Evolutionary conservation across 1,139 yeast species (phyloP), one percentile per base, ranked within the genome.

Genomic region (Citeromyces hawaiiensis): DNA sequence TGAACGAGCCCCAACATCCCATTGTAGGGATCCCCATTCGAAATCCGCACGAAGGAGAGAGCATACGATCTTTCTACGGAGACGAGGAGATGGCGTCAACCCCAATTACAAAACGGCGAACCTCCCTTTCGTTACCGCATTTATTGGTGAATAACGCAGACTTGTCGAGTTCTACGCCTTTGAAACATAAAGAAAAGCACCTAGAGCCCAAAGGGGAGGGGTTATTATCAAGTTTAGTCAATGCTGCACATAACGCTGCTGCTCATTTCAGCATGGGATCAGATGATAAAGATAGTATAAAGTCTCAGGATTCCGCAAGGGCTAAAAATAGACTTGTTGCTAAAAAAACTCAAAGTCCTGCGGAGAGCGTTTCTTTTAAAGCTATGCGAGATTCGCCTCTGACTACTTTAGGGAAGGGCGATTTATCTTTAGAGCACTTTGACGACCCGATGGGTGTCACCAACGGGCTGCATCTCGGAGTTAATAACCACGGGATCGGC

Each of bases 321-420:
- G 4, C 21, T 11, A 31, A 37, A 21, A 50, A 51, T 23, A 56
- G 13, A 10, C 11, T 23, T 23, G 17, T 30, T 4, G 34, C 34
- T 5, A 30, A 30, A 30, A 16, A 30, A 13, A 30, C 17, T 13
- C 17, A 56, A 7, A 14, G 17, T 30, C 34, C 34, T 7, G 34
- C 34, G 9, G 34, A 30, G 16, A 30, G 34, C 16, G 69, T 72
- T 15, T 73, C 68, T 38, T 82, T 83, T 48, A 72, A 69, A 46
- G 76, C 88, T 0, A 56, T 81, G 1, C 62, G 77, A 35, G 66
- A 71, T 44, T 63, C 76, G 31, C 70, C 82, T 0, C 53, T 80
- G 18, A 66, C 70, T 31, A 75, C 93, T 0, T 55, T 85, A 47
- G 95, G 95, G 1, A 65, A 68, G 42, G 95, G 95, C 1, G 75